A percentile compares a stretch with the other conserved stretches of the same genome.
Evolutionary conservation across 1,284 basidiomycete genomes (phyloP).

Genomic region (Trametes pubescens): DNA sequence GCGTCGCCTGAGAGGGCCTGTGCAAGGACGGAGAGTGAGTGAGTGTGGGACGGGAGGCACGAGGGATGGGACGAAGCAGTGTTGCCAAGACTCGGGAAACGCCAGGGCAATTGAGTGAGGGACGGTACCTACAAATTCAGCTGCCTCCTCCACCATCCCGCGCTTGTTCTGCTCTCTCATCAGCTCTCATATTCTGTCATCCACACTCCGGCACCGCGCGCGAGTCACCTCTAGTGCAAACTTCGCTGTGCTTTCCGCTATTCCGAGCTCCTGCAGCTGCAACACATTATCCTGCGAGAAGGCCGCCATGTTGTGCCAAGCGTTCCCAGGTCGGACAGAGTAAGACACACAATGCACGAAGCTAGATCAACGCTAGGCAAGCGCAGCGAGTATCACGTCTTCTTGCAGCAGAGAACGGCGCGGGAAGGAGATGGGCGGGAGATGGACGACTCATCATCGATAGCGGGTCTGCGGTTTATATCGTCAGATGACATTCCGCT

Average conservation of each 20-base stretch:
- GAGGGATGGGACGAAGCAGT: slow-evolving; percentile 19
- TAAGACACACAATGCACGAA: not conserved
- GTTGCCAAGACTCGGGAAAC: slow-evolving; percentile 28
- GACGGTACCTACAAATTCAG: slow-evolving; percentile 26
- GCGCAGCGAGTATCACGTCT: slow-evolving; percentile 7
- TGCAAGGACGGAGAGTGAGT: slow-evolving; percentile 26
- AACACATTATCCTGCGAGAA: slow-evolving; percentile 71
- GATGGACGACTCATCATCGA: slow-evolving; percentile 10
- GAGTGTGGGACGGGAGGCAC: slow-evolving; percentile 11
- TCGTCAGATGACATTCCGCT: slow-evolving; percentile 11
- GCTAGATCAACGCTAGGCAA: not conserved
- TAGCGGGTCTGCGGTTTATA: slow-evolving; percentile 5
- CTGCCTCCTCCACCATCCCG: slow-evolving; percentile 24
- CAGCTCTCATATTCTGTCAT: not conserved
- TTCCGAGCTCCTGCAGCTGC: slow-evolving; percentile 89
- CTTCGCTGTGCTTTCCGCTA: slow-evolving; percentile 29
- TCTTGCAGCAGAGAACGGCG: not conserved
- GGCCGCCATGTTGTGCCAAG: slow-evolving; percentile 50
- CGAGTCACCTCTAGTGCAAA: slow-evolving; percentile 28
- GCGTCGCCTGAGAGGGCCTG: slow-evolving; percentile 39
- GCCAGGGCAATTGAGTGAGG: not conserved
- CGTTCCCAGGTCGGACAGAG: not conserved
- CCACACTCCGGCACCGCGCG: not conserved
- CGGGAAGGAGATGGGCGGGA: slow-evolving; percentile 9
- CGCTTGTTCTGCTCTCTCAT: slow-evolving; percentile 22